Conservation (phyloP, 441 rosid genomes). For the Aquilaria agallochum region DNA sequence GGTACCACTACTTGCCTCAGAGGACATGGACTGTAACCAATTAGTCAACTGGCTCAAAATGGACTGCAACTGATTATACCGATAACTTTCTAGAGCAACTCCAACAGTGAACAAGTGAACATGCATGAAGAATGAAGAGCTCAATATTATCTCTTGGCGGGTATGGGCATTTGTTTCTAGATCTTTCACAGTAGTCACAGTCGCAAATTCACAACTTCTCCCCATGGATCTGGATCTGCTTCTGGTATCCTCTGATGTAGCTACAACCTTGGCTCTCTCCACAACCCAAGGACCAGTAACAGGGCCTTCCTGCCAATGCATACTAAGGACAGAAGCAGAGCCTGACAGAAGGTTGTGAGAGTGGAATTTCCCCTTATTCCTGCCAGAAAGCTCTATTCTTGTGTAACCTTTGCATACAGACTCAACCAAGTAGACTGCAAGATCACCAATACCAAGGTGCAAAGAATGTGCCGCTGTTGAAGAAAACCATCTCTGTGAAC, state of each 20-base stretch:
- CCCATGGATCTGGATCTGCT: conserved; percentile 40
- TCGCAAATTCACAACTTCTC: conserved; percentile 70
- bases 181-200: conserved; percentile 54
- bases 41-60: conserved; percentile 52
- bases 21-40: conserved; percentile 36
- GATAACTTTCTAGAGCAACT: conserved; percentile 45
- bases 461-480: conserved; percentile 43
- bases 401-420: conserved; percentile 32
- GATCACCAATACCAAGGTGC: conserved; percentile 50
- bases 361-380: conserved; percentile 34
- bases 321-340: conserved; percentile 54
- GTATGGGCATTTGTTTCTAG: conserved; percentile 47
- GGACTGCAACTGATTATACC: conserved; percentile 37
- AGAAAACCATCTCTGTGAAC: conserved; percentile 33
- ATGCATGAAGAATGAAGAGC: conserved; percentile 65
- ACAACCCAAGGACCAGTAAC: conserved; percentile 67
- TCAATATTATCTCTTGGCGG: conserved; percentile 61
- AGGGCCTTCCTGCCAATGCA: conserved; percentile 81
- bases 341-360: conserved; percentile 54
- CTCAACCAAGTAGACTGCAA: conserved; percentile 59
- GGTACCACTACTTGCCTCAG: conserved; percentile 21
- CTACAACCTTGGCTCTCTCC: conserved; percentile 77
- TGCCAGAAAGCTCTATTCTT: conserved; percentile 23
- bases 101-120: conserved; percentile 44
- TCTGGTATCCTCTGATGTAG: conserved; percentile 53